phyloP scores from a whole-genome alignment of 176 grass and related monocot species.

The Raddia distichophylla region DNA sequence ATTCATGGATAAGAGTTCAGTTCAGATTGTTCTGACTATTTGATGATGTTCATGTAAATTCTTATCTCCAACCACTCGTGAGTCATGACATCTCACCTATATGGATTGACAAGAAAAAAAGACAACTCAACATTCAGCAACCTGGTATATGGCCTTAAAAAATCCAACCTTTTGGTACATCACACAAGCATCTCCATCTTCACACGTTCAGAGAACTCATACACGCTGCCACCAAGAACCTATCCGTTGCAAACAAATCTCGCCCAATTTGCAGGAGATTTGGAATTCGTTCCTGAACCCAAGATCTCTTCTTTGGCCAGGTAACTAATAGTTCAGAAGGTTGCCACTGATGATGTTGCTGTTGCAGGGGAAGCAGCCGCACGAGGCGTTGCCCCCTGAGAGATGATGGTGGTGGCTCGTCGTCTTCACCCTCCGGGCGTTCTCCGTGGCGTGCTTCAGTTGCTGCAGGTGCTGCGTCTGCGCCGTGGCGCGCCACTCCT shows the following conservation, averaged over 20 bases:
- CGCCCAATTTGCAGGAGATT: background rate
- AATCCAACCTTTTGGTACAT: background rate
- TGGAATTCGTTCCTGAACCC: background rate
- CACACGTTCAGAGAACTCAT: background rate
- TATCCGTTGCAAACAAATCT: background rate
- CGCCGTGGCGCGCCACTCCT: constrained; percentile 68
- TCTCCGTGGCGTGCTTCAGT: constrained; percentile 56
- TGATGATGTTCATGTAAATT: background rate
- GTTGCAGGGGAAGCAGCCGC: constrained; percentile 90
- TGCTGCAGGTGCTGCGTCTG: constrained; percentile 84
- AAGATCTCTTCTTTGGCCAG: background rate
- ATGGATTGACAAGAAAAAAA: background rate
- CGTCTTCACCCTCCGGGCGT: constrained; percentile 56
- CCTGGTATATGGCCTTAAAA: background rate
- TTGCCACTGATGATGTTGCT: constrained; percentile 43
- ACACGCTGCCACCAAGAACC: constrained; percentile 5
- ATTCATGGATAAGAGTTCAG: background rate
- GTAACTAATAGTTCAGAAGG: constrained; percentile 44
- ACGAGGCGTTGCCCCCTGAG: constrained; percentile 52
- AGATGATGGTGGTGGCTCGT: constrained; percentile 38
- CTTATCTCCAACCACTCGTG: background rate
- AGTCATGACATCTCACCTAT: background rate
- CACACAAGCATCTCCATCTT: background rate
- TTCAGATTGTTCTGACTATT: background rate
- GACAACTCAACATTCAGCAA: background rate